Evolutionary conservation across 192 early-diverging fungal genomes (phyloP).

Genomic region (Coemansia sp.): DNA sequence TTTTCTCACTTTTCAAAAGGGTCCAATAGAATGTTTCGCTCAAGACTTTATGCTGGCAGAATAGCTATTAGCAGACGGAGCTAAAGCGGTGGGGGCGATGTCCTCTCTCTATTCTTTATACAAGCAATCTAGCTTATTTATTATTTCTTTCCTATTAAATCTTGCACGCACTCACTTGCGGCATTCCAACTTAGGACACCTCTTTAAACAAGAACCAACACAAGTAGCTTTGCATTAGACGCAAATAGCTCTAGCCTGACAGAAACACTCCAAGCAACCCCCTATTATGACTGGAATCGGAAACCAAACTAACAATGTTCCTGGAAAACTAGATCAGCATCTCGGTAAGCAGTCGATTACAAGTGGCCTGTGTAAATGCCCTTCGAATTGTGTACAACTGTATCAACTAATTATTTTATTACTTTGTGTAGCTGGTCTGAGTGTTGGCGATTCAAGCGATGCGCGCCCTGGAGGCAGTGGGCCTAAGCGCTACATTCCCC

Average conservation of each 20-base stretch:
- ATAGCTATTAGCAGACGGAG: not conserved
- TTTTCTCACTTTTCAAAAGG: not conserved
- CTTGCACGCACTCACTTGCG: not conserved
- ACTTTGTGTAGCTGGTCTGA: conserved; percentile 64
- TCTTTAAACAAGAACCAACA: conserved; percentile 12
- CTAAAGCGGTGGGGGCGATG: not conserved
- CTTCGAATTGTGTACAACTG: not conserved
- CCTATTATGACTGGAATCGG: conserved; percentile 55
- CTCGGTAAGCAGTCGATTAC: conserved; percentile 59
- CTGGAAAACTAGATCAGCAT: conserved; percentile 71
- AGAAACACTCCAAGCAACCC: conserved; percentile 3
- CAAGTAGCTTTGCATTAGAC: conserved; percentile 10
- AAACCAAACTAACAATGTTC: conserved; percentile 59
- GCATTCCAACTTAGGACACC: conserved; percentile 6
- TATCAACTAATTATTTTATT: not conserved
- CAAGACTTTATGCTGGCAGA: not conserved
- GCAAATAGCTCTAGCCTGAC: conserved; percentile 10
- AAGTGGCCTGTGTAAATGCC: not conserved
- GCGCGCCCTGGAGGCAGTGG: conserved; percentile 26
- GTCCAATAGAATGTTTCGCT: not conserved
- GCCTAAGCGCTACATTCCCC: conserved; percentile 66
- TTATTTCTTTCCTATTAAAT: conserved; percentile 1
- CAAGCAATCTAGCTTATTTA: conserved; percentile 9
- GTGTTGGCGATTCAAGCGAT: conserved; percentile 61
- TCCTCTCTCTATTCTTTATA: not conserved